Conservation (phyloP, 2,329 filamentous ascomycete genomes). For the Trichoderma guizhouense region DNA sequence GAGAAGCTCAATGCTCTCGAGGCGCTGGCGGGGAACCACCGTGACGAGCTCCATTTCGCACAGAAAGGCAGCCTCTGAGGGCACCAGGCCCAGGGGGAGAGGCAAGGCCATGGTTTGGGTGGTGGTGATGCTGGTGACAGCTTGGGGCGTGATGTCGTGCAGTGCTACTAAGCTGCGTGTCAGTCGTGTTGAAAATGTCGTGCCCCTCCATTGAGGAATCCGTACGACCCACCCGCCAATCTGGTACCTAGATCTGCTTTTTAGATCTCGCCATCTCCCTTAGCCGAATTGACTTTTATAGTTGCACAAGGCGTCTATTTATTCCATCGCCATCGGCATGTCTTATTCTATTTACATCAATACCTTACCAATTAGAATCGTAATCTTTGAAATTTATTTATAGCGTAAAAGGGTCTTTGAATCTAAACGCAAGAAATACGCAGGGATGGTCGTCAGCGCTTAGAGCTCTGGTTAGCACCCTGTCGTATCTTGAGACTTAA, state of each 20-base stretch:
- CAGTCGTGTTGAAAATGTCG: neutral
- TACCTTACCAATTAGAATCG: neutral
- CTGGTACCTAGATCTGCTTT: neutral
- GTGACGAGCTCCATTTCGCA: conserved; percentile 98
- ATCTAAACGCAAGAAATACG: neutral
- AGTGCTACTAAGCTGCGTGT: neutral
- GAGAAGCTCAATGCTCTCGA: conserved; percentile 81
- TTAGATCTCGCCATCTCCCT: neutral
- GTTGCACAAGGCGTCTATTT: neutral
- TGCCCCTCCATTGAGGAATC: conserved; percentile 13
- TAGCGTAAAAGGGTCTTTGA: neutral
- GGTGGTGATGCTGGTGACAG: neutral
- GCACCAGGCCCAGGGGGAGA: conserved; percentile 60
- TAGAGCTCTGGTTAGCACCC: neutral
- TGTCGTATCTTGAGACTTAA: neutral
- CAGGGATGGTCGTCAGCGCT: neutral
- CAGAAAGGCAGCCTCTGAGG: conserved; percentile 86
- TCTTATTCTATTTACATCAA: neutral
- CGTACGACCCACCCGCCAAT: neutral
- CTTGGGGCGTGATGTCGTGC: neutral
- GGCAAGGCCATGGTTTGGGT: conserved; percentile 45
- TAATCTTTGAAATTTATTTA: neutral
- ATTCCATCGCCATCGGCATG: neutral
- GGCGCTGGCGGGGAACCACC: conserved; percentile 82
- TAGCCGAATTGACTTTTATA: neutral